Conservation (phyloP, 495 filamentous ascomycete genomes). For the Penicillium atrosanguineum region DNA sequence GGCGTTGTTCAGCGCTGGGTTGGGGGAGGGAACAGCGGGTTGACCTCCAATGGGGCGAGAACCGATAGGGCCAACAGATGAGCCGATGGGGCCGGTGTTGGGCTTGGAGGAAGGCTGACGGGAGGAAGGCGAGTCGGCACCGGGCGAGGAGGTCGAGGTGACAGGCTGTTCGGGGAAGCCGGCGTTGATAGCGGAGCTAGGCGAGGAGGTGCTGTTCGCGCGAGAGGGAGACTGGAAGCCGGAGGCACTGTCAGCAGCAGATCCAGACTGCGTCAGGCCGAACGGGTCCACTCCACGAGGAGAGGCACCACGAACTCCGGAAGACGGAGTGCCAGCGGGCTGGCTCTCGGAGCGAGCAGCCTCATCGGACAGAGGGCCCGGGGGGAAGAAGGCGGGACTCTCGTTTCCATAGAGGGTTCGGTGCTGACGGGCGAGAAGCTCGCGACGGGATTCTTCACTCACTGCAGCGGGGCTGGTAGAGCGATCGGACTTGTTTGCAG, state of each 20-base stretch:
- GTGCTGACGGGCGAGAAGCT: constrained; percentile 93
- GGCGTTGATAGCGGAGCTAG: constrained; percentile 60
- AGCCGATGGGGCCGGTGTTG: constrained; percentile 51
- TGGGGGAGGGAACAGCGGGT: constrained; percentile 46
- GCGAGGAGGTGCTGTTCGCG: constrained; percentile 87
- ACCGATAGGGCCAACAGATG: constrained; percentile 84
- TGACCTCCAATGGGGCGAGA: constrained; percentile 68
- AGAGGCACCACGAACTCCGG: constrained; percentile 54
- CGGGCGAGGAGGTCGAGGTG: constrained; percentile 87
- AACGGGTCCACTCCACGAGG: constrained; percentile 65
- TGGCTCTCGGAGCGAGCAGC: constrained; percentile 57
- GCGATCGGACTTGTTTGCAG: constrained; percentile 82
- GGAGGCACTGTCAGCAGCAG: constrained; percentile 37
- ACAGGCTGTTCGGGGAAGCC: constrained; percentile 69
- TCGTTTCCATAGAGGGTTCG: constrained; percentile 85
- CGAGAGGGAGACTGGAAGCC: constrained; percentile 67
- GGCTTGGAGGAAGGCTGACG: constrained; percentile 55
- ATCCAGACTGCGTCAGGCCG: constrained; percentile 46
- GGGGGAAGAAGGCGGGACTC: constrained; percentile 57
- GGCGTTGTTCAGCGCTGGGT: constrained; percentile 63
- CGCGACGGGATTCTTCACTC: constrained; percentile 94
- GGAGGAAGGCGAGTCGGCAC: constrained; percentile 79
- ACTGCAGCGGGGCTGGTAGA: constrained; percentile 85
- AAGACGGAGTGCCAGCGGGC: constrained; percentile 53
- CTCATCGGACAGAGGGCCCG: constrained; percentile 62